Evolutionary conservation across 345 rosid species (phyloP), one percentile per base, ranked within the genome.

Genomic region (Syzygium grande): DNA sequence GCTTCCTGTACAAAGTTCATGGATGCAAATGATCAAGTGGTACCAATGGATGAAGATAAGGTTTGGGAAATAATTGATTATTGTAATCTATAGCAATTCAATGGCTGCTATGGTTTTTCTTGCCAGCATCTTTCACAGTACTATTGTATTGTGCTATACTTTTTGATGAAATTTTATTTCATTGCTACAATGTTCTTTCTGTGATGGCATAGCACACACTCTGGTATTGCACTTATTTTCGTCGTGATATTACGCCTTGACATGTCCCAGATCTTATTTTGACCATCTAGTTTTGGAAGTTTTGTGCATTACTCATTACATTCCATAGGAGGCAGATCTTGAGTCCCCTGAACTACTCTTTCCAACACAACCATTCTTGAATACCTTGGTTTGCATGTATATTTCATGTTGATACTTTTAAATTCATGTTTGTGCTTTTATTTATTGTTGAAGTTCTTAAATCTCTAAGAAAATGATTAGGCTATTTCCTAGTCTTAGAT

Each of bases 41-140:
- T 93, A 79, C 85, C 92, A 83, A 93, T 94, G 93, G 95, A 94
- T 91, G 94, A 88, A 88, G 94, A 94, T 68, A 93, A 96, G 99
- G 99, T 96, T 85, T n/a, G 89, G 79, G 80, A 73, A 73, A 73
- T 68, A 34, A 73, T 34, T 34, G 79, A 34, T 46, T 34, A 9
- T 19, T 16, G 78, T 65, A 16, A 65, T 65, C 78, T 65, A 30
- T 30, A 65, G 22, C 78, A 65, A 65, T 65, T 65, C 78, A 65
- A 34, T 73, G 41, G 80, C 80, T 34, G 13, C 46, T 73, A 73
- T 73, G 80, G 80, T 5, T 73, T 68, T 73, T 73, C 25, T 17
- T 73, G 25, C 80, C 2, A 11, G 6, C 43, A 68, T 34, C 63
- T 56, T 23, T 23, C n/a, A 56, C n/a, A 56, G n/a, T 56, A 23